These are phyloP conservation scores for Strobilomyces dryophilus DNA, from an alignment of 768 basidiomycete species.

Conservation along the genomic window DNA sequence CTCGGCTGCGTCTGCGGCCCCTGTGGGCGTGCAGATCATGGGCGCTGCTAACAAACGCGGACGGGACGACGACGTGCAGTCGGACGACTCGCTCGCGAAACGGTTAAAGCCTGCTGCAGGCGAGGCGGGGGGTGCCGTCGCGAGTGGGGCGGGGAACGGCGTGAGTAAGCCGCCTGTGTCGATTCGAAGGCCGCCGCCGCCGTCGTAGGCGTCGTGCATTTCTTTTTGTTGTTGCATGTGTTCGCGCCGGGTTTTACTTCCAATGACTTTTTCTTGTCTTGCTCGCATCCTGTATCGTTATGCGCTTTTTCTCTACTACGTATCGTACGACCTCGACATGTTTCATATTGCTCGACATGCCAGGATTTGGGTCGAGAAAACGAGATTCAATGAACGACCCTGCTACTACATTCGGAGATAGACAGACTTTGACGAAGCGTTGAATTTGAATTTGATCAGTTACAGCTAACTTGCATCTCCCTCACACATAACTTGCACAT, in stretches of 20 bases:
- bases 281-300: slow-evolving; percentile 19
- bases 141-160: not conserved
- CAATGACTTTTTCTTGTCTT: not conserved
- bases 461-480: no score
- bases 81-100: slow-evolving; percentile 62
- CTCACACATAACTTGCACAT: not conserved
- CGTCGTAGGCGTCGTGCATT: not conserved
- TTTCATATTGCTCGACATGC: not conserved
- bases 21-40: slow-evolving; percentile 51
- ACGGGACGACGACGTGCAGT: slow-evolving; percentile 48
- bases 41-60: slow-evolving; percentile 64
- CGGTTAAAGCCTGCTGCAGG: slow-evolving; percentile 56
- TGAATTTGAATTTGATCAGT: no score
- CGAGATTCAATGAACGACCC: no score
- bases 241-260: no score
- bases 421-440: no score
- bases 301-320: not conserved
- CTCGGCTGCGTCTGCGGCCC: slow-evolving; percentile 24
- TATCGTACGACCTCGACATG: not conserved
- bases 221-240: not conserved
- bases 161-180: slow-evolving; percentile 32
- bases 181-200: slow-evolving; percentile 30
- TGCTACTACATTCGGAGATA: no score
- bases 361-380: no score
- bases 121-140: slow-evolving; percentile 2